phyloP scores from a whole-genome alignment of 805 yeast species.

The Nakazawaea pomicola region DNA sequence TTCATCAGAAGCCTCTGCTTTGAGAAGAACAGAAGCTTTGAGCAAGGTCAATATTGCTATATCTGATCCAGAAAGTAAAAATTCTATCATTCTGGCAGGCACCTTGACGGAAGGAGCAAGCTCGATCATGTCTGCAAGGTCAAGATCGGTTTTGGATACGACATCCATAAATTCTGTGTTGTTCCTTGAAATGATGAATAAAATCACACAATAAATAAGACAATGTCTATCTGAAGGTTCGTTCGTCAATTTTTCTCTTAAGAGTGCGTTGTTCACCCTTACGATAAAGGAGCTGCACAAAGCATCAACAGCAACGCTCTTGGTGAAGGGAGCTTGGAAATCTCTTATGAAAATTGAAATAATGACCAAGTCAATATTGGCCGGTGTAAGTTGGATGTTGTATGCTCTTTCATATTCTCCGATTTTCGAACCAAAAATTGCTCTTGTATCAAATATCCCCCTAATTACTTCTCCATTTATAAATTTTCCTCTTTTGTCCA shows the following conservation, averaged over 20 bases:
- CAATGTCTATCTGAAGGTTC: constrained; percentile 18
- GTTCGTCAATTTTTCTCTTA: constrained; percentile 9
- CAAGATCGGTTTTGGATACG: constrained; percentile 29
- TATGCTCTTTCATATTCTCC: constrained; percentile 36
- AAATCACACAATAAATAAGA: constrained; percentile 26
- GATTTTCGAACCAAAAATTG: constrained; percentile 36
- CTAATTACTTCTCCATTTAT: constrained; percentile 21
- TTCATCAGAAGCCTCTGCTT: constrained; percentile 12
- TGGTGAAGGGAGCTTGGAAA: constrained; percentile 50
- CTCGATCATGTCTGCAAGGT: constrained; percentile 24
- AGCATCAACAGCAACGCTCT: constrained; percentile 40
- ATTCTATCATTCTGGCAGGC: constrained; percentile 31
- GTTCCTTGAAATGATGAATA: constrained; percentile 29
- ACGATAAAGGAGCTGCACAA: constrained; percentile 38
- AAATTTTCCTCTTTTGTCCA: constrained; percentile 26
- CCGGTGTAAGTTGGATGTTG: constrained; percentile 32
- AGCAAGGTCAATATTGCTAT: constrained; percentile 11
- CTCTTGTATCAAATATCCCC: constrained; percentile 26
- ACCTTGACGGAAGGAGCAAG: constrained; percentile 29
- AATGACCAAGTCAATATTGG: constrained; percentile 49
- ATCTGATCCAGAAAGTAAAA: constrained; percentile 14
- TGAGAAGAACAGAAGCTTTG: constrained; percentile 8
- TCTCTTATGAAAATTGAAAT: constrained; percentile 50
- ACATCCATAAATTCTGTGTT: constrained; percentile 29
- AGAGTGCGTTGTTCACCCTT: constrained; percentile 31